These are phyloP conservation scores for Fragaria ananassa DNA, from an alignment of 306 rosid genomes.

Conservation along the genomic window DNA sequence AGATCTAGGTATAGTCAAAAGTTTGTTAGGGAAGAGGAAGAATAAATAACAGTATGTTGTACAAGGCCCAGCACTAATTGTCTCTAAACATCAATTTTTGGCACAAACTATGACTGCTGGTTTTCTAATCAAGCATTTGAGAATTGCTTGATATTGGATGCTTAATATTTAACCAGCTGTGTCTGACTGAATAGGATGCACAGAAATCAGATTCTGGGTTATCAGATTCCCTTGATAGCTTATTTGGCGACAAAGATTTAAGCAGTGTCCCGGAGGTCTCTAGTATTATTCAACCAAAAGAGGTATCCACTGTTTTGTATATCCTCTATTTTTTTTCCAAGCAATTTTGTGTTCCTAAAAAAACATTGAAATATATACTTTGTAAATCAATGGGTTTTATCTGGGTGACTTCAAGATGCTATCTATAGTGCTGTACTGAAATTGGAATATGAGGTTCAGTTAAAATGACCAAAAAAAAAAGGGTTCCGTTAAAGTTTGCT, in stretches of 20 bases:
- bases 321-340: not conserved
- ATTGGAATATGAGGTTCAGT: not conserved
- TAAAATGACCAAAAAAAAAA: not conserved
- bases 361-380: not conserved
- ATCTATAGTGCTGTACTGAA: not conserved
- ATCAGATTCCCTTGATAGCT: constrained; percentile 83
- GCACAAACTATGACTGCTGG: not conserved
- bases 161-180: constrained; percentile 15
- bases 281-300: constrained; percentile 44
- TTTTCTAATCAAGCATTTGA: not conserved
- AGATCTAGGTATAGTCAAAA: not conserved
- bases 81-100: not conserved
- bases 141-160: not conserved
- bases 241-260: constrained; percentile 65
- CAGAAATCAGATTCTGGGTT: constrained; percentile 54
- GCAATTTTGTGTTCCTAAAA: not conserved
- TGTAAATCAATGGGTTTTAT: not conserved
- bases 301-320: constrained; percentile 38
- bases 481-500: not conserved
- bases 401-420: not conserved
- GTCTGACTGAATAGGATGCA: constrained; percentile 43
- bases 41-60: not conserved
- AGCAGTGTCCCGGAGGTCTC: constrained; percentile 43
- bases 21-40: not conserved
- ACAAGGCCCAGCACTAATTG: not conserved